phyloP scores from a whole-genome alignment of 768 basidiomycete species.

The Leccinum subgranulosum region DNA sequence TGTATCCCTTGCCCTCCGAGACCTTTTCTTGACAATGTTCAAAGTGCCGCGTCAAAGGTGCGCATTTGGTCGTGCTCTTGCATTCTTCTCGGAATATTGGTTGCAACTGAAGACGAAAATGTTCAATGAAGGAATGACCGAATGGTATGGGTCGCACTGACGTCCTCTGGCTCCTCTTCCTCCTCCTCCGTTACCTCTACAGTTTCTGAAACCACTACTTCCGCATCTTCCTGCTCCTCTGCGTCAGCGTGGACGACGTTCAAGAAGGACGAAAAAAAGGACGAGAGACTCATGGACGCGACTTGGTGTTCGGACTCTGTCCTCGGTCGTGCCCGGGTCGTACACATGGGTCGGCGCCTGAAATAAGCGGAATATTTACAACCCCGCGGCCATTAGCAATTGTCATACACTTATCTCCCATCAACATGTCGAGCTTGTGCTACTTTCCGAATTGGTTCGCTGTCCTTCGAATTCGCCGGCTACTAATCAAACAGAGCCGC shows the following conservation, averaged over 20 bases:
- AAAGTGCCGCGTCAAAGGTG: slow-evolving; percentile 74
- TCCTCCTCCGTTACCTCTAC: slow-evolving; percentile 49
- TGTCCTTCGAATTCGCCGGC: no score
- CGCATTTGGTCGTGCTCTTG: slow-evolving; percentile 62
- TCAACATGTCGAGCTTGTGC: no score
- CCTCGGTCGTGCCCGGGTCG: slow-evolving; percentile 15
- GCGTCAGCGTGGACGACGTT: slow-evolving; percentile 42
- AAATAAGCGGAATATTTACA: background rate
- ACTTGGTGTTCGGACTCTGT: slow-evolving; percentile 3
- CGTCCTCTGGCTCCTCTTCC: slow-evolving; percentile 77
- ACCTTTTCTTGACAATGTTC: slow-evolving; percentile 91
- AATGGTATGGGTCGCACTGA: slow-evolving; percentile 38
- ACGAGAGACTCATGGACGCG: slow-evolving; percentile 39
- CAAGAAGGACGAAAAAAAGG: slow-evolving; percentile 44
- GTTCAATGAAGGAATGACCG: background rate
- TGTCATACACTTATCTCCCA: no score
- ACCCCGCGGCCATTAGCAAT: no score
- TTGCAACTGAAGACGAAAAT: slow-evolving; percentile 44
- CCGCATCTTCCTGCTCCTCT: slow-evolving; percentile 23
- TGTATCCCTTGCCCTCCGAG: slow-evolving; percentile 74
- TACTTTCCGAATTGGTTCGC: no score
- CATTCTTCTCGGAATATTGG: slow-evolving; percentile 77
- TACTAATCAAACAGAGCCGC: no score
- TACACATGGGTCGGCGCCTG: slow-evolving; percentile 15
- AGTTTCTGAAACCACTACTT: slow-evolving; percentile 36